Evolutionary conservation across 176 grass and related monocot genomes (phyloP), one percentile per base, ranked within the genome.

Genomic region (Tuctoria greenei): DNA sequence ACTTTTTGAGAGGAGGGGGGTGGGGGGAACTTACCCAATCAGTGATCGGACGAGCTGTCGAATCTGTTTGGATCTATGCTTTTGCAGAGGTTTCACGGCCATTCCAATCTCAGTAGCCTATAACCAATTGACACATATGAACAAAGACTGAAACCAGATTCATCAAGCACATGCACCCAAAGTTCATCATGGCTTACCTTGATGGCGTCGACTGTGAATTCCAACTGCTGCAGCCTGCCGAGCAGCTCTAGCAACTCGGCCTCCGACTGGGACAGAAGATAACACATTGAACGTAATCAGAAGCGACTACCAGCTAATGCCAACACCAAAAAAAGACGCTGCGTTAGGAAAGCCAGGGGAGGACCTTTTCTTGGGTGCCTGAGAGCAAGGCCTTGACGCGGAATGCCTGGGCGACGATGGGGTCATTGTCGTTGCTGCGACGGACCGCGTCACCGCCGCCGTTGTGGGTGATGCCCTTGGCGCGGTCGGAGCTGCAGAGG

Each of bases 81-180:
- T 92, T 20, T 59, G 25, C 20, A 92, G 79, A 23, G 71, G 66
- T 49, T 73, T 86, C 28, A 93, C 83, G 4, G 80, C 80, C 36
- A 40, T 86, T 25, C 86, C 90, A 60, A 89, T 93, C 64, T 81
- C 86, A 78, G 90, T 93, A 70, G 79, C 86, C 90, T 93, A 81
- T 11, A 40, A 51, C 4, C 51, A 86, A 81, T 70, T 8, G 12
- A 26, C 61, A 69, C 18, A 69, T 46, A 52, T 79, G n/a, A 87
- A 62, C 41, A 77, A 57, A 54, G 42, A 21, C 62, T 18, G 44
- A 37, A 20, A 37, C 10, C 21, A 64, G 39, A 66, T 61, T 45
- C 20, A 74, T 69, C 42, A 63, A 84, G 67, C 66, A 72, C 61
- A 17, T 24, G 66, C 39, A 64, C 31, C 24, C 46, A 43, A 12